Base-by-base conservation (phyloP, 352 stramenopile species). In the Globisporangium solare region DNA sequence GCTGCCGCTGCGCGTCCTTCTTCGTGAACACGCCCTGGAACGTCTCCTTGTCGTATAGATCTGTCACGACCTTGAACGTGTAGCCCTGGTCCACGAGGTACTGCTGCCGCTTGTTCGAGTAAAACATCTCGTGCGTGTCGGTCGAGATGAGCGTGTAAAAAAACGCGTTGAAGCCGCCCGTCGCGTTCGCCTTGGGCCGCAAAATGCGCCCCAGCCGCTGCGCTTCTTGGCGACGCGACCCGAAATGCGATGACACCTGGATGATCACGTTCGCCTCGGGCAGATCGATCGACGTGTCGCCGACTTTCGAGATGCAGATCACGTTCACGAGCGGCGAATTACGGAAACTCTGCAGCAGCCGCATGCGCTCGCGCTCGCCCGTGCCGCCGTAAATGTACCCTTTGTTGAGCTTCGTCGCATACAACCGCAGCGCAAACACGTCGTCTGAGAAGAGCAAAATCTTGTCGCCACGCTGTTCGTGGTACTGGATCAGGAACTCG, bases 1-100 rank as follows among this genome's bases (percentile, higher is more conserved):
- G 51, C 55, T 85, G 70, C 3, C 79, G 78, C 60, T 93, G 83
- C 35, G 81, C 79, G 40, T 91, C 83, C 52, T 94, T 94, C 41
- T 73, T 75, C 27, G 83, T 89, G 60, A 89, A 92, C 27, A 92
- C 83, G 15, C 83, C 83, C 58, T 90, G 47, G 62, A 94, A 94
- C 37, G 74, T 82, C 0, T 84, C 67, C 31, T 71, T 79, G 61
- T 94, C 81, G 50, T 89, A 97, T 7, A 98, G 77, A 51, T 98
- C 96, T 24, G 92, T 98, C 39, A 99, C 94, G 58, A 99, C 97
- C 79, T 99, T 99, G 77, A 99, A 99, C 20, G 97, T 99, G 73
- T 99, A 99, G 50, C 98, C 98, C 70, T 99, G 98, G 74, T 99
- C 97, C 57, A 99, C 97, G 18, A 99, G 84, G 72, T 99, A 99